These are phyloP conservation scores for Phytophthora pseudosyringae DNA, from an alignment of 352 stramenopile species.

Conservation along the genomic window DNA sequence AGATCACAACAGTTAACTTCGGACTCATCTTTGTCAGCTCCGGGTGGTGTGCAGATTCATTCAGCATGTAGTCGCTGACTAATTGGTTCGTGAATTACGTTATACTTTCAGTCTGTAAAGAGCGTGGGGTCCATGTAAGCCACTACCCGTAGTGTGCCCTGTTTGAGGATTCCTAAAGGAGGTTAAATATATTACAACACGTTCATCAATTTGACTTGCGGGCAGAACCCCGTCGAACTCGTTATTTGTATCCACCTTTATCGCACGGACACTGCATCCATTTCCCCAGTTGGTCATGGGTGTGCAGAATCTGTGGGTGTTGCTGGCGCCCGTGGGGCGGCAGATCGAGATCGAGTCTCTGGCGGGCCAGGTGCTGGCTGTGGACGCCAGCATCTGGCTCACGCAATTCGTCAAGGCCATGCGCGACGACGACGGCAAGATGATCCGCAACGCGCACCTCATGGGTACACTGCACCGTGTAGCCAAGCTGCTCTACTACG, in stretches of 20 bases:
- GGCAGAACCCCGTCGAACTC: neutral
- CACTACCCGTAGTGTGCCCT: too few relatives aligned
- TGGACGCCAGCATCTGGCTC: conserved; percentile 99
- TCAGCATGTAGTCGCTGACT: neutral
- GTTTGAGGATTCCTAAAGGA: too few relatives aligned
- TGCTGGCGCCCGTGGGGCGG: conserved; percentile 96
- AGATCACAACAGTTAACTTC: conserved; percentile 18
- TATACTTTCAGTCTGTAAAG: too few relatives aligned
- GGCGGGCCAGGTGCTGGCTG: conserved; percentile 94
- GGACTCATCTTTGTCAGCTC: conserved; percentile 27
- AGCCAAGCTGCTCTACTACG: conserved; percentile 95
- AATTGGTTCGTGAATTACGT: too few relatives aligned
- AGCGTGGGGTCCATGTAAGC: too few relatives aligned
- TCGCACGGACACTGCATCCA: too few relatives aligned
- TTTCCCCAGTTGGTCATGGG: conserved; percentile 85
- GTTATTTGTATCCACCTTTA: neutral
- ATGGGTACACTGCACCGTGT: conserved; percentile 95
- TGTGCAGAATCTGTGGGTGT: conserved; percentile 98
- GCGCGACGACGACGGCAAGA: conserved; percentile 94
- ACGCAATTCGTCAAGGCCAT: conserved; percentile 99
- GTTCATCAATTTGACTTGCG: too few relatives aligned
- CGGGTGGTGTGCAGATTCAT: conserved; percentile 4
- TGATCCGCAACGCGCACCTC: conserved; percentile 96
- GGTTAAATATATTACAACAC: too few relatives aligned
- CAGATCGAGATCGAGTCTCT: conserved; percentile 99